These are phyloP conservation scores for Pestalotiopsis fici DNA, from an alignment of 2,329 filamentous ascomycete species.

Conservation along the genomic window DNA sequence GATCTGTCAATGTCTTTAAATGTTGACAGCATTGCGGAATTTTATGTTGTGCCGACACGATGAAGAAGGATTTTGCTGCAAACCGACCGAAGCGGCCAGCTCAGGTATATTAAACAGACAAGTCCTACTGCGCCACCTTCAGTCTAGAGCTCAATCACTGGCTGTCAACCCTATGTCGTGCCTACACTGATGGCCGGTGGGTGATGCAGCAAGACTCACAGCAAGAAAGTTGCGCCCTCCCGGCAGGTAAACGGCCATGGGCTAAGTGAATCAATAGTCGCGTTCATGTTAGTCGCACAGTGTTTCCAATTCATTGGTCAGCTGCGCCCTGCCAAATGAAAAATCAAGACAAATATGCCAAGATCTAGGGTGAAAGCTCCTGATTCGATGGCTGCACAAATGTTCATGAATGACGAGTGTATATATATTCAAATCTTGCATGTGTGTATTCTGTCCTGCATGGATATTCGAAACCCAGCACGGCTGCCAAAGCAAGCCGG, in stretches of 20 bases:
- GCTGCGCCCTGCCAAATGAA: not conserved
- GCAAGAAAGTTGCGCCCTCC: not conserved
- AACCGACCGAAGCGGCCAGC: not conserved
- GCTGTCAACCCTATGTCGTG: not conserved
- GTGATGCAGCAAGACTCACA: not conserved
- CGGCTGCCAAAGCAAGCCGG: not conserved
- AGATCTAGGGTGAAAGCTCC: not conserved
- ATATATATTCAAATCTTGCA: not conserved
- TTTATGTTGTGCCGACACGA: not conserved
- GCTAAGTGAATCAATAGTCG: not conserved
- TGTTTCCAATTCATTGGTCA: conserved; percentile 5
- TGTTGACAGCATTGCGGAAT: too few relatives aligned
- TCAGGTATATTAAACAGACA: not conserved
- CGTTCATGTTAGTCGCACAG: not conserved
- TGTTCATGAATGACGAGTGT: not conserved
- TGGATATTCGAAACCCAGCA: not conserved
- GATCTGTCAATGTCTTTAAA: too few relatives aligned
- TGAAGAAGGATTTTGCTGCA: not conserved
- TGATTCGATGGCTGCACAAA: not conserved
- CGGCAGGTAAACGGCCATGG: not conserved
- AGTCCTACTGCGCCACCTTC: not conserved
- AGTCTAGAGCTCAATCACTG: not conserved
- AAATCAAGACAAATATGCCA: not conserved
- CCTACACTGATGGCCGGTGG: not conserved
- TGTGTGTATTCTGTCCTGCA: not conserved